A percentile compares a stretch with the other conserved stretches of the same genome.
Evolutionary conservation across 2,329 filamentous ascomycete genomes (phyloP).

Genomic region (Sarocladiaceae sp.): DNA sequence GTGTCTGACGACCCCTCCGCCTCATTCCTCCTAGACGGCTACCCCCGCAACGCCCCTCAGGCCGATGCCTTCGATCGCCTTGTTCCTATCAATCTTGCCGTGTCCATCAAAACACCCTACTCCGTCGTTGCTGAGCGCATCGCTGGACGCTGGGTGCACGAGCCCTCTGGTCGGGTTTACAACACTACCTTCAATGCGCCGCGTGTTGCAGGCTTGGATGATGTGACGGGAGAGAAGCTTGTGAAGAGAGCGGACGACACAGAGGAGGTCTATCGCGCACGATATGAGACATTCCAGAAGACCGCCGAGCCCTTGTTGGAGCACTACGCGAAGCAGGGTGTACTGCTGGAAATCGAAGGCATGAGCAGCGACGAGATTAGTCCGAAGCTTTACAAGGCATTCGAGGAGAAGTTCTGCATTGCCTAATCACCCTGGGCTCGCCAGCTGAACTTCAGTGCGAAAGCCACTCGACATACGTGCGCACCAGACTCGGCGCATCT

Average conservation of each 20-base stretch:
- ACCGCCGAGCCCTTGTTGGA: constrained; percentile 81
- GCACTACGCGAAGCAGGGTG: constrained; percentile 80
- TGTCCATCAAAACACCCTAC: constrained; percentile 80
- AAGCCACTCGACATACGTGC: too few relatives aligned
- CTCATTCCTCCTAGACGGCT: constrained; percentile 94
- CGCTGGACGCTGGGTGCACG: constrained; percentile 88
- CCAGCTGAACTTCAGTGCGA: too few relatives aligned
- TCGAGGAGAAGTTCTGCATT: constrained; percentile 65
- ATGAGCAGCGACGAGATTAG: constrained; percentile 93
- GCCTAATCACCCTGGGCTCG: constrained; percentile 15
- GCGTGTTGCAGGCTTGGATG: constrained; percentile 74
- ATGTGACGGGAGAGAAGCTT: constrained; percentile 83
- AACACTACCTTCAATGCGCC: constrained; percentile 92
- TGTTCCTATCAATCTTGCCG: constrained; percentile 91
- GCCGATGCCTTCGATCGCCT: constrained; percentile 72
- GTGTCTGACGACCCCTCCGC: constrained; percentile 68
- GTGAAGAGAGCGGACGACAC: constrained; percentile 82
- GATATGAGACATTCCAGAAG: constrained; percentile 81
- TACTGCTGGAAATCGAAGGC: constrained; percentile 83
- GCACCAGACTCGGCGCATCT: too few relatives aligned
- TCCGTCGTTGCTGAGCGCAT: constrained; percentile 87
- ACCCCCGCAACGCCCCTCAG: constrained; percentile 82
- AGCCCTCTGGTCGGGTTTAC: constrained; percentile 86
- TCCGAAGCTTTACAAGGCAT: constrained; percentile 80
- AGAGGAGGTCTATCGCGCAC: constrained; percentile 76